Evolutionary conservation across 1,284 basidiomycete species (phyloP), one percentile per base, ranked within the genome.

Genomic region (Peniophora sp.): DNA sequence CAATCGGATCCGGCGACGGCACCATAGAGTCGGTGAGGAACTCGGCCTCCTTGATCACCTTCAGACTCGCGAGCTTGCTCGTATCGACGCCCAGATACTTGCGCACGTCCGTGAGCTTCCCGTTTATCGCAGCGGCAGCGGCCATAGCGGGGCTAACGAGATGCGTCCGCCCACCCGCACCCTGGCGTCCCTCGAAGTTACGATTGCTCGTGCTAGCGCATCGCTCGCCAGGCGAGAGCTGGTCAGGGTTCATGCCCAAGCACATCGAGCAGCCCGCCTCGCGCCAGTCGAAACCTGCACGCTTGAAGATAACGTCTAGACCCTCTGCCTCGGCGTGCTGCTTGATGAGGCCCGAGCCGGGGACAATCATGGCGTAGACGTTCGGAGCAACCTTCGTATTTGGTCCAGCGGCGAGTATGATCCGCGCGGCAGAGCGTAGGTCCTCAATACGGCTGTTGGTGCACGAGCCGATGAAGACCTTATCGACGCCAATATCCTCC

Each of bases 201-300:
- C 95, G 86, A 71, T 97, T 97, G 64, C 92, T 96, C 39, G 95
- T 97, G 61, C 90, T 94, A 5, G 95, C 94, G 63, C 94, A 97
- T 49, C 95, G 88, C 69, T 97, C 90, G 46, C 89, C 86, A 2
- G 92, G 92, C 35, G 79, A 75, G 50, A 97, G 77, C 68, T 96
- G 92, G 70, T 97, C 94, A 10, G 94, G 92, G 70, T 97, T 97
- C 95, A 97, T 97, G 43, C 93, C 95, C 56, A 97, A 68, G 69
- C 94, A 97, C 95, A 97, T 97, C 27, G 95, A 97, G 67, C 94
- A 97, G 27, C 94, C 94, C 25, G 95, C 95, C 70, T 97, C 95
- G 53, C 94, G 81, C 94, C 93, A 97, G 66, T 97, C 95, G 62
- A 97, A 97, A 17, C 95, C 95, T 24, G 94, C 94, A 49, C 91